Conservation (phyloP, 2,329 filamentous ascomycete genomes). For the Colletotrichum lindemuthianum region DNA sequence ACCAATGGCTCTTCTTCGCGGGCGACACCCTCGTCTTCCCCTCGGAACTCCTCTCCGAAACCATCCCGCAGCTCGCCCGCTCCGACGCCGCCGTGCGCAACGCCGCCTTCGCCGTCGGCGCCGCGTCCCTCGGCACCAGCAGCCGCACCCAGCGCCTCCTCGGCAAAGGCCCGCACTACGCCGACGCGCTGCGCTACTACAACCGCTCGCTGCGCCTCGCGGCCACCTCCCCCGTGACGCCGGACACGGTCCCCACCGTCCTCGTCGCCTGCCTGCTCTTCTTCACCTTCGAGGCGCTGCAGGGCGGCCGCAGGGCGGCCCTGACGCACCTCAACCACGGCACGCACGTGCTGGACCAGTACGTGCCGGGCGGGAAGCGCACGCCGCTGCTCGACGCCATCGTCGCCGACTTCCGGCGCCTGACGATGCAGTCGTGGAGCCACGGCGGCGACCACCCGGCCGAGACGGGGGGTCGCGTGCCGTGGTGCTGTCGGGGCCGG, state of each 20-base stretch:
- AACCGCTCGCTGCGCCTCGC: conserved; percentile 22
- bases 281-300: conserved; percentile 52
- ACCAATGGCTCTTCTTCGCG: conserved; percentile 24
- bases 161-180: conserved; percentile 8
- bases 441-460: conserved; percentile 21
- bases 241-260: conserved; percentile 2
- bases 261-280: conserved; percentile 53
- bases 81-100: conserved; percentile 44
- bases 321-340: conserved; percentile 53
- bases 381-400: conserved; percentile 17
- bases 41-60: conserved; percentile 22
- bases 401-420: conserved; percentile 21
- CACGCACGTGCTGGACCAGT: conserved; percentile 13
- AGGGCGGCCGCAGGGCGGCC: conserved; percentile 51
- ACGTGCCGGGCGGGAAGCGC: background rate
- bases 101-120: conserved; percentile 53
- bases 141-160: conserved; percentile 21
- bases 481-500: conserved; percentile 29
- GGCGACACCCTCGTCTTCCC: conserved; percentile 22
- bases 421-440: conserved; percentile 33
- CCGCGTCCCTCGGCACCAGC: conserved; percentile 31
- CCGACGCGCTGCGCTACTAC: conserved; percentile 23
- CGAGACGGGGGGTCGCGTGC: conserved; percentile 8
- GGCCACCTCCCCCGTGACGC: conserved; percentile 1
- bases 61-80: conserved; percentile 37